Evolutionary conservation across 495 filamentous ascomycete genomes (phyloP), one percentile per base, ranked within the genome.

Genomic region (Hypoxylon lienhwacheense): DNA sequence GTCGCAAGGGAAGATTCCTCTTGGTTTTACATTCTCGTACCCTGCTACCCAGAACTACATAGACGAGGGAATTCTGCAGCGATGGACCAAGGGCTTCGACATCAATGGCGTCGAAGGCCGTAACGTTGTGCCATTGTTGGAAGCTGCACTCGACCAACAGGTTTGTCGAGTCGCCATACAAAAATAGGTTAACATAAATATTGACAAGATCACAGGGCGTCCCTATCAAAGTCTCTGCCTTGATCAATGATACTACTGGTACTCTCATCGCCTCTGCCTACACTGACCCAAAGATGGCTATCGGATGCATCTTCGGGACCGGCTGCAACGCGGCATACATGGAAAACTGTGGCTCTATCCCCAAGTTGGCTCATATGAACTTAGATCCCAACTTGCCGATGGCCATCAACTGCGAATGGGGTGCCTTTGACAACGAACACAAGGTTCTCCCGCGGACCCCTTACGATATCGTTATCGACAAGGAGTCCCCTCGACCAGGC

Each of bases 81-180:
- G 95, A 53, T 98, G 93, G 93, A 98, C 93, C 52, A 98, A 98
- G 78, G 93, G 93, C 2, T 98, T 98, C 67, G 95, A 98, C 65
- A 97, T 98, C 70, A 82, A 86, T 32, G 95, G 93, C 24, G 93
- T 98, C 29, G 93, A 98, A 74, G 93, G 93, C 34, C 70, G 89
- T 8, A 93, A 98, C 68, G 91, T 98, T 12, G 92, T 97, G 31
- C 92, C 93, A 43, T 86, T 91, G 66, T 88, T 98, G 54, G 89
- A 97, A 73, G 81, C 78, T 31, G 90, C 91, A 21, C 73, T 98
- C 33, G 80, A 81, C 45, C 86, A 86, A 70, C 78, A 89, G 56
- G 89, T 90, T 78, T 61, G 82, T 63, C 10, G 36, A 55, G 12
- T n/a, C 10, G 12, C 20, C 35, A 12, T 10, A 42, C 16, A 10